Evolutionary conservation across 2,329 filamentous ascomycete genomes (phyloP).

Genomic region (Exophiala mesophila): DNA sequence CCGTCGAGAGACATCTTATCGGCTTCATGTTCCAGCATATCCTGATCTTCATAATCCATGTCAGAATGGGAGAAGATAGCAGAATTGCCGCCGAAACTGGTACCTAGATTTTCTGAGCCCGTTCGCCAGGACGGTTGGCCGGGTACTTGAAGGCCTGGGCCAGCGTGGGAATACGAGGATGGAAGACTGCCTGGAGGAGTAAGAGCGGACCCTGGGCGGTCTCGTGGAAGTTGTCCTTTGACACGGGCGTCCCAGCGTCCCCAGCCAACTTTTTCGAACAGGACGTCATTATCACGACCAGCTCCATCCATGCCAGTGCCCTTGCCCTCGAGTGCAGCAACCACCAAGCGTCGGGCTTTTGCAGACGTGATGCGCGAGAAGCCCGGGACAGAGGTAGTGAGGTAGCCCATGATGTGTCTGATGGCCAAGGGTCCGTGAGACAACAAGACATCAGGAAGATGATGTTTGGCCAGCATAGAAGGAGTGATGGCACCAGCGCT

Average conservation of each 20-base stretch:
- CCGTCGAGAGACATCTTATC: conserved; percentile 92
- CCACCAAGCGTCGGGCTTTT: conserved; percentile 84
- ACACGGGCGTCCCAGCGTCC: conserved; percentile 86
- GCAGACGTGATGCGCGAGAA: conserved; percentile 79
- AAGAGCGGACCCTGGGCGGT: conserved; percentile 27
- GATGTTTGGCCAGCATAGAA: conserved; percentile 76
- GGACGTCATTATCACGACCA: conserved; percentile 52
- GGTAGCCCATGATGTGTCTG: conserved; percentile 88
- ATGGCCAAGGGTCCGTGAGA: conserved; percentile 88
- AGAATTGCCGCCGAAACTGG: conserved; percentile 65
- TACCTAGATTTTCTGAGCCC: conserved; percentile 36
- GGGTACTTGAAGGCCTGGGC: conserved; percentile 44
- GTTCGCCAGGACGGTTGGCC: conserved; percentile 32
- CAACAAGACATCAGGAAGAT: conserved; percentile 85
- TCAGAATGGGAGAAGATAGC: conserved; percentile 68
- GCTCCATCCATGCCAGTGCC: conserved; percentile 50
- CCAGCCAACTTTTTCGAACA: conserved; percentile 95
- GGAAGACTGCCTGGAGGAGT: conserved; percentile 40
- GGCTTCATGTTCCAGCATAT: conserved; percentile 76
- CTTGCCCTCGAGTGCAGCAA: conserved; percentile 83
- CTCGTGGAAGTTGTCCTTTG: conserved; percentile 54
- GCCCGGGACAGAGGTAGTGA: conserved; percentile 88
- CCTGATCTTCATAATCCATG: conserved; percentile 57
- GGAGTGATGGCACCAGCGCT: conserved; percentile 78
- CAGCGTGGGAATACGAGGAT: conserved; percentile 39